Conservation (phyloP, 805 yeast genomes). For the Kodamaea lidongshanica region DNA sequence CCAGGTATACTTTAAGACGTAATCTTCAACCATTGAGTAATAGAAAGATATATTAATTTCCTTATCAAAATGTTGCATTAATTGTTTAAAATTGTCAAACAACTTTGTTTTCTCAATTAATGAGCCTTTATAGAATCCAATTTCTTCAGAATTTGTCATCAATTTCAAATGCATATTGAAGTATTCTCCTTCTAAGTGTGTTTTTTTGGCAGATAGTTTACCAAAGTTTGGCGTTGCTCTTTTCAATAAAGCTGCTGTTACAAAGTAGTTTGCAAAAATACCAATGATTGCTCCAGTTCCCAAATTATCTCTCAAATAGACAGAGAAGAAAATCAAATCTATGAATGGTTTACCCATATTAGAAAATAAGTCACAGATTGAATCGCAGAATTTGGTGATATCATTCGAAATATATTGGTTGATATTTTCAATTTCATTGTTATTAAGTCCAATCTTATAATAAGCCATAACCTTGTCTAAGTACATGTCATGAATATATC, state of each 20-base stretch:
- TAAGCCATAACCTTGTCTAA: constrained; percentile 75
- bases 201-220: constrained; percentile 60
- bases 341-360: constrained; percentile 88
- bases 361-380: constrained; percentile 77
- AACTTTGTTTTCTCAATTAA: constrained; percentile 68
- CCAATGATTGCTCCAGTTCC: constrained; percentile 85
- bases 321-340: constrained; percentile 76
- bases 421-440: constrained; percentile 53
- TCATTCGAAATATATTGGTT: constrained; percentile 88
- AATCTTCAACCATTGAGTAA: constrained; percentile 76
- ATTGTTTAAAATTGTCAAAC: constrained; percentile 47
- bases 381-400: constrained; percentile 69
- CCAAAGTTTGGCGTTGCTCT: constrained; percentile 81
- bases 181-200: constrained; percentile 81
- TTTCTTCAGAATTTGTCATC: constrained; percentile 86
- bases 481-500: constrained; percentile 88
- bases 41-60: constrained; percentile 55
- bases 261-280: constrained; percentile 70
- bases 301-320: constrained; percentile 75
- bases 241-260: constrained; percentile 72
- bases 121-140: constrained; percentile 89
- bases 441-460: constrained; percentile 69
- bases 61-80: constrained; percentile 47
- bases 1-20: constrained; percentile 86
- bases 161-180: constrained; percentile 80